Percentiles rank a stretch among this genome's conserved stretches.
phyloP scores from a whole-genome alignment of 495 filamentous ascomycete genomes.

The Aspergillus carlsbadensis region DNA sequence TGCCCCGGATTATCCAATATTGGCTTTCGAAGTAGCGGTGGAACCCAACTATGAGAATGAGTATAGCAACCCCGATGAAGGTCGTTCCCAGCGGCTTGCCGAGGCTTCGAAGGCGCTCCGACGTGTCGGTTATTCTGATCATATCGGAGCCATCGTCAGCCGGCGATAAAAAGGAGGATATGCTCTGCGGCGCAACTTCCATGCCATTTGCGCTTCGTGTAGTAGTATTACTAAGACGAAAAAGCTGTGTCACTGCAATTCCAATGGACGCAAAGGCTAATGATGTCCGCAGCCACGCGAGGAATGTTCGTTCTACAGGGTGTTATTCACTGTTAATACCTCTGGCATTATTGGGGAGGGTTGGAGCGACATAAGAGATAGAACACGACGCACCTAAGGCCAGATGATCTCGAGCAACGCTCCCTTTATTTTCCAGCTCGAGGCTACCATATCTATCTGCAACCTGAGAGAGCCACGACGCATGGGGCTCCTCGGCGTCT shows the following conservation, averaged over 20 bases:
- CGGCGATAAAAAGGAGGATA: constrained; percentile 26
- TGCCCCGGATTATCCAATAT: constrained; percentile 89
- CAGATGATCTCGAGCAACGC: constrained; percentile 91
- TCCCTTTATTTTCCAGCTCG: constrained; percentile 95
- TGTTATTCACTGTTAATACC: constrained; percentile 2
- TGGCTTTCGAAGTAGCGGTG: constrained; percentile 65
- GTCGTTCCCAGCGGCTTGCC: constrained; percentile 93
- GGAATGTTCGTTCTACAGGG: constrained; percentile 82
- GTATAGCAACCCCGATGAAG: constrained; percentile 82
- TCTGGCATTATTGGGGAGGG: constrained; percentile 2
- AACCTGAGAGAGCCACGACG: constrained; percentile 49
- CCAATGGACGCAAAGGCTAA: constrained; percentile 95
- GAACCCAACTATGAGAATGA: constrained; percentile 81
- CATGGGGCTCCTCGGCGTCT: constrained; percentile 23
- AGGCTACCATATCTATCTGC: constrained; percentile 75
- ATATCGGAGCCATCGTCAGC: constrained; percentile 17
- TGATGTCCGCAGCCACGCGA: constrained; percentile 95
- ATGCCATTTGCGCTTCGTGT: constrained; percentile 5
- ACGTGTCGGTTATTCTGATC: constrained; percentile 16
- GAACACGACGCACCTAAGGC: constrained; percentile 68
- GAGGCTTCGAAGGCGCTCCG: constrained; percentile 62
- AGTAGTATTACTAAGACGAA: constrained; percentile 76
- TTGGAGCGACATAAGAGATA: constrained; percentile 1
- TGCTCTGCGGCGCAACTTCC: constrained; percentile 8
- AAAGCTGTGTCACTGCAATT: constrained; percentile 93